phyloP scores from a whole-genome alignment of 371 early-diverging fungal species.

The Actinomucor elegans region DNA sequence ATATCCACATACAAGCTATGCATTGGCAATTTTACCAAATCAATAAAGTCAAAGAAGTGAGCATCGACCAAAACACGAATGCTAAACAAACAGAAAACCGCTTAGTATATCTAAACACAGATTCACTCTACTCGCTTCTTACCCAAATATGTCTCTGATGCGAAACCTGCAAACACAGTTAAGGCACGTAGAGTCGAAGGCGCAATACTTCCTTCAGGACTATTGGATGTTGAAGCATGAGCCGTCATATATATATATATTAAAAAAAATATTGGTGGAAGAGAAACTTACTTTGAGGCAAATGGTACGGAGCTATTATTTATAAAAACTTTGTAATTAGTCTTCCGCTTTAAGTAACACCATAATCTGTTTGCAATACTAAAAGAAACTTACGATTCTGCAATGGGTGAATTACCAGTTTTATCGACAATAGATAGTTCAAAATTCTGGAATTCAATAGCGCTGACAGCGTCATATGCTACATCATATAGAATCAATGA shows the following conservation, averaged over 20 bases:
- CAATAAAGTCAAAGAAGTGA: constrained; percentile 70
- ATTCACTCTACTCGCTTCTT: no score
- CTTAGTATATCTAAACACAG: no score
- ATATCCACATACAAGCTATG: background rate
- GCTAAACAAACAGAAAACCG: constrained; percentile 40
- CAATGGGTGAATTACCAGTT: constrained; percentile 21
- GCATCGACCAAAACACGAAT: constrained; percentile 79
- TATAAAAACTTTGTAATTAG: constrained; percentile 1
- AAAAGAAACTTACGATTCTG: constrained; percentile 19
- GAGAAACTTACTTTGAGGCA: constrained; percentile 20
- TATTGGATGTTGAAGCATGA: background rate
- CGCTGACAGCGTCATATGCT: constrained; percentile 74
- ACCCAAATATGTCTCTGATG: constrained; percentile 61
- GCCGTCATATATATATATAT: constrained; percentile 2
- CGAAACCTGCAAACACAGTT: constrained; percentile 32
- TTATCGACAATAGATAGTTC: constrained; percentile 55
- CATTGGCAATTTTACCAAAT: constrained; percentile 86
- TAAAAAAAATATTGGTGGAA: constrained; percentile 1
- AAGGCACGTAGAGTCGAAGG: constrained; percentile 31
- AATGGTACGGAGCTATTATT: constrained; percentile 15
- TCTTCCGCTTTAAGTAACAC: background rate
- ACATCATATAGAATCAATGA: constrained; percentile 77
- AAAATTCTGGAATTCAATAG: constrained; percentile 66
- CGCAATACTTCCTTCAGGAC: constrained; percentile 41
- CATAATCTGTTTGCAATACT: background rate